Percentiles rank a stretch among this genome's conserved stretches.
phyloP scores from a whole-genome alignment of 2,329 filamentous ascomycete species.

The Alternaria alternata region DNA sequence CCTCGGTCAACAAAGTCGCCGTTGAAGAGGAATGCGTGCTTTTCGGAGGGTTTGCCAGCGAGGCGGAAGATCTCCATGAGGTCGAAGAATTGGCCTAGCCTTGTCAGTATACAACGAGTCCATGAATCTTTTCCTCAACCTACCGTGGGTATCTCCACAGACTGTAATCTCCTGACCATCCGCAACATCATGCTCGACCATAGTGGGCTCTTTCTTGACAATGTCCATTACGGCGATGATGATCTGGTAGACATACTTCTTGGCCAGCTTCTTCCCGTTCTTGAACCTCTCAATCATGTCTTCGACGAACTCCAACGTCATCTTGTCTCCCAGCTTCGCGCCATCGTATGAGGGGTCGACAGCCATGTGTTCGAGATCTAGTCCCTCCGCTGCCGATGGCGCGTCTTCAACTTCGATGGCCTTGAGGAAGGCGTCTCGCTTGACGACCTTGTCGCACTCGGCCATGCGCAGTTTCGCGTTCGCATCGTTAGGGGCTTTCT shows the following conservation, averaged over 20 bases:
- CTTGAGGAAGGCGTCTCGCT: conserved; percentile 89
- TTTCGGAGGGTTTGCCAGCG: conserved; percentile 84
- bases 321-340: conserved; percentile 75
- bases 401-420: conserved; percentile 94
- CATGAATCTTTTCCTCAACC: conserved; percentile 33
- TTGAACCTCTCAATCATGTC: conserved; percentile 94
- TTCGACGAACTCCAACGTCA: conserved; percentile 96
- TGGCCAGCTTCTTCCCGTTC: conserved; percentile 91
- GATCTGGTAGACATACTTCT: conserved; percentile 98
- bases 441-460: conserved; percentile 94
- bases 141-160: conserved; percentile 96
- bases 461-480: conserved; percentile 89
- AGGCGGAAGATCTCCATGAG: conserved; percentile 94
- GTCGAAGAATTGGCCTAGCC: conserved; percentile 93
- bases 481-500: conserved; percentile 85
- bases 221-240: conserved; percentile 88
- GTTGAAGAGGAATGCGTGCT: conserved; percentile 96
- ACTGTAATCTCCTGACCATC: conserved; percentile 84
- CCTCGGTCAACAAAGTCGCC: conserved; percentile 98
- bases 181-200: conserved; percentile 90
- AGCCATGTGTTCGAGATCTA: conserved; percentile 85
- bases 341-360: conserved; percentile 90
- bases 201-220: conserved; percentile 90
- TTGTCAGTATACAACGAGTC: conserved; percentile 22
- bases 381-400: conserved; percentile 87